Conservation (phyloP, 352 stramenopile species). For the Globisporangium alternatum region DNA sequence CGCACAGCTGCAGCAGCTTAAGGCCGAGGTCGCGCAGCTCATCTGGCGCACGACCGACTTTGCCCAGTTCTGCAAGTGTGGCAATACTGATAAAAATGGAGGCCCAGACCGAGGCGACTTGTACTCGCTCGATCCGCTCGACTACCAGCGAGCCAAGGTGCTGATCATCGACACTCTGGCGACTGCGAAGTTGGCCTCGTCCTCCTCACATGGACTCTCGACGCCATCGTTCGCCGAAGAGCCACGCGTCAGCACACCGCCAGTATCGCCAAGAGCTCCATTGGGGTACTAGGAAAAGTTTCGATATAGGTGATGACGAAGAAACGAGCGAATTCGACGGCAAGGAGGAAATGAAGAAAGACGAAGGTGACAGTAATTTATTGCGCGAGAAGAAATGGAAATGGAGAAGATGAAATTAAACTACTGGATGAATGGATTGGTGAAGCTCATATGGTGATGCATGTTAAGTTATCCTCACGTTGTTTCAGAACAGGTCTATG, state of each 20-base stretch:
- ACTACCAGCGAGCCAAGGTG: slow-evolving; percentile 59
- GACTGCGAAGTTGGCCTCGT: slow-evolving; percentile 14
- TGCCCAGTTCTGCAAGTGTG: slow-evolving; percentile 38
- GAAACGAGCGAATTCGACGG: background rate
- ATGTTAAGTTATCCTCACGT: slow-evolving; percentile 85
- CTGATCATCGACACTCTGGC: slow-evolving; percentile 66
- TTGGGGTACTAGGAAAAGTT: background rate
- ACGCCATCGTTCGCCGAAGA: background rate
- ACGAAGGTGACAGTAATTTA: background rate
- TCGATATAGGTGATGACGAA: background rate
- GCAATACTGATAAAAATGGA: background rate
- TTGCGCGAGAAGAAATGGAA: background rate
- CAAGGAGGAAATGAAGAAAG: background rate
- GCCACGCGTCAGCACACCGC: background rate
- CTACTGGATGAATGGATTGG: background rate
- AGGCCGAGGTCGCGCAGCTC: slow-evolving; percentile 48
- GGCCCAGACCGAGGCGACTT: slow-evolving; percentile 32
- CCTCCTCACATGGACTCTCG: background rate
- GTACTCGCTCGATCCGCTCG: slow-evolving; percentile 65
- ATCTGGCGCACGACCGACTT: slow-evolving; percentile 62
- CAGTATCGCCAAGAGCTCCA: background rate
- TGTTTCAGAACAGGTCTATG: slow-evolving; percentile 89
- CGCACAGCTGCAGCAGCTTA: slow-evolving; percentile 50
- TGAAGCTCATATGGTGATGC: slow-evolving; percentile 87
- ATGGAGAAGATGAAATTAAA: background rate